Base-by-base conservation (phyloP, 768 basidiomycete species). In the Lanmaoa rubissima region DNA sequence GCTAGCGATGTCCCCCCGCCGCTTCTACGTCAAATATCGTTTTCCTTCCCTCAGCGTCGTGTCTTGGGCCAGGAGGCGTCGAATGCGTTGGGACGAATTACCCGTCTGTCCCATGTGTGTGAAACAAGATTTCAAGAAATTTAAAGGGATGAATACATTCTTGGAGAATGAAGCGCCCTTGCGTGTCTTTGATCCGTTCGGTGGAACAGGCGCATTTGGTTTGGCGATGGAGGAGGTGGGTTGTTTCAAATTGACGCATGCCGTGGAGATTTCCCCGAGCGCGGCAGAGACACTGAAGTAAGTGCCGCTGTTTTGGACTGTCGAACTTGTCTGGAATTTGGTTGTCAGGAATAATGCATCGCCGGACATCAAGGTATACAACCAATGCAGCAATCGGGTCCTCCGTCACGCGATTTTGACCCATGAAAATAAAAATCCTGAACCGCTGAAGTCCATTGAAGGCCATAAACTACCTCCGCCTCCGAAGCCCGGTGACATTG, bases 191-290 rank as follows among this genome's bases (percentile, higher is more conserved):
- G 77, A 78, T 62, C 74, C 77, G 1, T 81, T 81, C 50, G 74
- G 67, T 4, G 80, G 80, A 3, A 66, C 68, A 0, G 88, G 88
- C 6, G 83, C 87, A 4, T 87, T 92, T 64, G 80, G 80, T 49
- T 67, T 79, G 19, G 87, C 81, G 0, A 69, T 90, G 70, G 78
- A 79, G 16, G 73, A 81, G 39, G 75, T 78, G 2, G 83, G 79
- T 51, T 83, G 80, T 50, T 60, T 88, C 48, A 77, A 81, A 57
- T 64, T 88, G 5, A 84, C 83, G 0, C 83, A 88, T 72, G 81
- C 84, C 0, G 71, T 91, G 43, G 91, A 93, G 61, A 84, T 90
- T 21, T 76, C 82, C n/a, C 88, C 90, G 0, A 88, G 86, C 66
- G 88, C 92, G 9, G 85, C 87, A 0, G 72, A 73, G 55, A 89